phyloP scores from a whole-genome alignment of 1,284 basidiomycete species.

The Heterobasidion occidentale region DNA sequence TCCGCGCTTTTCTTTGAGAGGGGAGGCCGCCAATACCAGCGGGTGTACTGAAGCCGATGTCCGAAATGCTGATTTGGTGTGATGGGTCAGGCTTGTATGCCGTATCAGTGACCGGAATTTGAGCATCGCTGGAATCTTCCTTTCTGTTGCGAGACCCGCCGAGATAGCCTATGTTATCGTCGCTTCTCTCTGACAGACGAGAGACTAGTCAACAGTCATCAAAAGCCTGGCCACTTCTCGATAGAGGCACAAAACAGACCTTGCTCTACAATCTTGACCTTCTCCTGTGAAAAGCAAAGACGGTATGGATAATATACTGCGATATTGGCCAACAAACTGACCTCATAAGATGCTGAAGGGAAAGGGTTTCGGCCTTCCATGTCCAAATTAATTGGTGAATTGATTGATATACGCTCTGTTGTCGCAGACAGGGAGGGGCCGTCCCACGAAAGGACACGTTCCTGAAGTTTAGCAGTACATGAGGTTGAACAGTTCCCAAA shows the following conservation, averaged over 20 bases:
- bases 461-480: not conserved
- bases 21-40: too few species aligned
- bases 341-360: not conserved
- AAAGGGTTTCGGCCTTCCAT: not conserved
- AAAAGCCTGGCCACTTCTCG: not conserved
- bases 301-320: not conserved
- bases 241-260: not conserved
- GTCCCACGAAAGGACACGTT: not conserved
- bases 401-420: not conserved
- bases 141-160: too few species aligned
- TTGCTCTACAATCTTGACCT: slow-evolving; percentile 1
- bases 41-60: too few species aligned
- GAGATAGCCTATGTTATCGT: too few species aligned
- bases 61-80: too few species aligned
- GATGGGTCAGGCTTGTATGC: too few species aligned
- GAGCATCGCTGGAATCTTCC: too few species aligned
- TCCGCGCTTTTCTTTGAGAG: too few species aligned
- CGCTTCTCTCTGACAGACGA: not conserved
- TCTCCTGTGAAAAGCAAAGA: not conserved
- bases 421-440: not conserved
- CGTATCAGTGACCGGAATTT: too few species aligned
- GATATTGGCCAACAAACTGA: not conserved
- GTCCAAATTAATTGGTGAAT: not conserved
- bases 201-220: not conserved
- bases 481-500: not conserved